Percentiles rank a stretch among this genome's conserved stretches.
These are phyloP conservation scores for Penicillium dipodomyicola DNA, from an alignment of 495 filamentous ascomycete genomes.

Conservation along the genomic window DNA sequence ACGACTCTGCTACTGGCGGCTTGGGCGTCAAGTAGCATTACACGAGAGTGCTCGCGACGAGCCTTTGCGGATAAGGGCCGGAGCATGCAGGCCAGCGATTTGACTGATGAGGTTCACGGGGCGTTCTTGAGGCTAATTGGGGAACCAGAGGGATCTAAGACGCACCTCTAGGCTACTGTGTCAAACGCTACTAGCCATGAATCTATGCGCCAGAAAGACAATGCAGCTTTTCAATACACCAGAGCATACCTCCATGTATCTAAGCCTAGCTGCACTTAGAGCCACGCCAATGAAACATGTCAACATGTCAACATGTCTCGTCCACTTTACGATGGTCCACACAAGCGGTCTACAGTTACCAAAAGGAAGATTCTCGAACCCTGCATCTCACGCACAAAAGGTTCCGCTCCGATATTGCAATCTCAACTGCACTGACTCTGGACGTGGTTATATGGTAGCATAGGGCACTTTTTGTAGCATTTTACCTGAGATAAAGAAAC, in stretches of 20 bases:
- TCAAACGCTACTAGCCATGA: background rate
- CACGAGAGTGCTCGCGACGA: slow-evolving; percentile 84
- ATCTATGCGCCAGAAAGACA: background rate
- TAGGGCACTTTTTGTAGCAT: background rate
- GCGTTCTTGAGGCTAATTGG: slow-evolving; percentile 78
- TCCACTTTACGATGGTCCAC: background rate
- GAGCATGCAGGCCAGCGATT: slow-evolving; percentile 88
- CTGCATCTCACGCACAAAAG: background rate
- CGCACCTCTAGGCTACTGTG: slow-evolving; percentile 29
- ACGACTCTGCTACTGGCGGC: slow-evolving; percentile 78
- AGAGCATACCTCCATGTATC: background rate
- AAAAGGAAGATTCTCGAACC: background rate
- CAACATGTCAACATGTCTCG: background rate
- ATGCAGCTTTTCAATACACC: background rate
- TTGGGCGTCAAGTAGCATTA: slow-evolving; percentile 82
- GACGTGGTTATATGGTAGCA: background rate
- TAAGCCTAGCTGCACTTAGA: background rate
- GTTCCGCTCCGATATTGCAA: background rate
- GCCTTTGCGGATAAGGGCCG: slow-evolving; percentile 86
- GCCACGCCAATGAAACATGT: background rate
- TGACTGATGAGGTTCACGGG: slow-evolving; percentile 84
- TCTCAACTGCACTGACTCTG: background rate
- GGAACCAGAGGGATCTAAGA: slow-evolving; percentile 49
- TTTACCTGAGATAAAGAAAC: background rate
- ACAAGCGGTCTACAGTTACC: background rate